phyloP scores from a whole-genome alignment of 371 early-diverging fungal genomes.

The Actinomortierella ambigua region DNA sequence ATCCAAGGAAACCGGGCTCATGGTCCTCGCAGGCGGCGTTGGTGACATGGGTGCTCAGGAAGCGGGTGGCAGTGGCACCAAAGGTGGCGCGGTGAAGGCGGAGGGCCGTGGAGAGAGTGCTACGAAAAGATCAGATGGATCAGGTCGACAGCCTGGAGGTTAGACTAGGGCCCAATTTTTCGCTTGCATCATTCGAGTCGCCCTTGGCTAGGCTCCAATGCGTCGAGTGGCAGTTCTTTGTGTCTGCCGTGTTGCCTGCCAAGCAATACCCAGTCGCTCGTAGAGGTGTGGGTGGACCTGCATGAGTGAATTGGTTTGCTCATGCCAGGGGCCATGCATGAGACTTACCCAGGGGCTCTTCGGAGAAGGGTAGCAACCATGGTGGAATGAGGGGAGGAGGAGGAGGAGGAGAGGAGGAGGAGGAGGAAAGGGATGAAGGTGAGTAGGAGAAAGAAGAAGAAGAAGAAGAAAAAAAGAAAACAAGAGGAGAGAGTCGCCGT shows the following conservation, averaged over 20 bases:
- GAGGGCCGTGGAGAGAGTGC: slow-evolving; percentile 41
- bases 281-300: too few relatives aligned
- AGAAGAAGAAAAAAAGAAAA: slow-evolving; percentile 4
- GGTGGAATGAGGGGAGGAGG: slow-evolving; percentile 14
- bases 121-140: slow-evolving; percentile 2
- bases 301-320: too few relatives aligned
- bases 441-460: slow-evolving; percentile 3
- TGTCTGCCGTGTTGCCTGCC: too few relatives aligned
- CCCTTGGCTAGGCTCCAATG: too few relatives aligned
- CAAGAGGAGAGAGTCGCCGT: background rate
- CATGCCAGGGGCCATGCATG: background rate
- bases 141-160: too few relatives aligned
- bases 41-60: slow-evolving; percentile 52
- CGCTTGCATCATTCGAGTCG: too few relatives aligned
- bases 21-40: slow-evolving; percentile 69
- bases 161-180: too few relatives aligned
- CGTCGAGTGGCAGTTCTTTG: too few relatives aligned
- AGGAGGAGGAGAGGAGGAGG: slow-evolving; percentile 12
- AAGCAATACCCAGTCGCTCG: too few relatives aligned
- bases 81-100: slow-evolving; percentile 42
- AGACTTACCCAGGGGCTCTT: slow-evolving; percentile 47
- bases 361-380: slow-evolving; percentile 40
- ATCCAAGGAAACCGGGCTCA: slow-evolving; percentile 80
- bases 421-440: slow-evolving; percentile 2
- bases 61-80: slow-evolving; percentile 33